A percentile compares a stretch with the other conserved stretches of the same genome.
Conservation (phyloP, 2,329 filamentous ascomycete species). For the Cladosporium colombiae region DNA sequence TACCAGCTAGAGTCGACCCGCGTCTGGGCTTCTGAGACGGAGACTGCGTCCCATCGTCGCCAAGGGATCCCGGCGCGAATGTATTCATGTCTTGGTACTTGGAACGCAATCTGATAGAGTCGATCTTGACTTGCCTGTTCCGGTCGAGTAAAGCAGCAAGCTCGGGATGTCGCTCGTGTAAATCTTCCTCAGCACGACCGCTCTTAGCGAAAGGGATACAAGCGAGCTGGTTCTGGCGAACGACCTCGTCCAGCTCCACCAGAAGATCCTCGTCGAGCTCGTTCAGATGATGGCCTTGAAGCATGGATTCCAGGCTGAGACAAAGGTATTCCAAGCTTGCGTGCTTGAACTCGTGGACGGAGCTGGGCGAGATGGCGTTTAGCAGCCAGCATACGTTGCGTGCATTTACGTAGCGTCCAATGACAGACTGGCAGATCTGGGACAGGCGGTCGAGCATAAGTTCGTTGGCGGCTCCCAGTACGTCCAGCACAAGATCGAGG, state of each 20-base stretch:
- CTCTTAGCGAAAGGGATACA: slow-evolving; percentile 76
- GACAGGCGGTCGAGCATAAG: slow-evolving; percentile 91
- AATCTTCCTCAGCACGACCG: slow-evolving; percentile 65
- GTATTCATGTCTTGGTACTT: slow-evolving; percentile 66
- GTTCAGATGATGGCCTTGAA: slow-evolving; percentile 83
- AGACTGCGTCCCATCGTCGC: slow-evolving; percentile 56
- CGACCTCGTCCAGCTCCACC: slow-evolving; percentile 71
- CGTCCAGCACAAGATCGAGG: slow-evolving; percentile 84
- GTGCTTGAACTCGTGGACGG: slow-evolving; percentile 82
- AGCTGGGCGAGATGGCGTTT: slow-evolving; percentile 82
- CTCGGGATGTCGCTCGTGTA: slow-evolving; percentile 66
- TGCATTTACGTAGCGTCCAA: slow-evolving; percentile 80
- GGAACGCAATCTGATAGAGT: slow-evolving; percentile 71
- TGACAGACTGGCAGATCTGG: slow-evolving; percentile 81
- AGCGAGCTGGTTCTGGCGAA: slow-evolving; percentile 78
- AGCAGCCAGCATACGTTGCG: slow-evolving; percentile 84
- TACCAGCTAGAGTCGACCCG: slow-evolving; percentile 41
- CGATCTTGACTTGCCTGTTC: slow-evolving; percentile 68
- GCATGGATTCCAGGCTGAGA: slow-evolving; percentile 84
- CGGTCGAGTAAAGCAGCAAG: slow-evolving; percentile 67
- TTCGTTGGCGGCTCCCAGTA: slow-evolving; percentile 88
- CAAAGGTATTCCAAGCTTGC: slow-evolving; percentile 88
- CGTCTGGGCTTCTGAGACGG: slow-evolving; percentile 48
- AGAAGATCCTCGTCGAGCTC: slow-evolving; percentile 84
- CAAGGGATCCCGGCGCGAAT: slow-evolving; percentile 62